Evolutionary conservation across 257 asterid genomes (phyloP), one percentile per base, ranked within the genome.

Genomic region (Nicotiana undulata): DNA sequence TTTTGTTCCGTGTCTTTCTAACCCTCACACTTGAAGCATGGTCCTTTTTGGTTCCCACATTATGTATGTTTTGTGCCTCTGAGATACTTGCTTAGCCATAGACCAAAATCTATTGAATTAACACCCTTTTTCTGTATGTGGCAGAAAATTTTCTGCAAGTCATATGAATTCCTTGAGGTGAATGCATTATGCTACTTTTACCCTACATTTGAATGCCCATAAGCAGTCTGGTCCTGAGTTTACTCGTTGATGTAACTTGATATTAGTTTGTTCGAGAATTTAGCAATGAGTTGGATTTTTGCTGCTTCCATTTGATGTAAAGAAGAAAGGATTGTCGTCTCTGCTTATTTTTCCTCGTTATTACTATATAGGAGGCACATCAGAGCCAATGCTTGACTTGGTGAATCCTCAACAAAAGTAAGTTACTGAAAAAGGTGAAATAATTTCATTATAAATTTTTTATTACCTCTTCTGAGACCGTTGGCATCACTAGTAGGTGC

Each of bases 321-420:
- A 51, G 18, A 51, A 51, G 56, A 51, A 11, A 11, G 56, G 16
- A 51, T 51, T 51, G 56, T 12, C 56, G 13, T 74, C 79, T 49
- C 44, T 74, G 61, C 26, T 49, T 49, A 24, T 59, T 74, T 74
- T 49, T 49, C 40, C 18, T 51, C 13, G 82, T 79, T 29, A 16
- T 74, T 26, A 76, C 80, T 83, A 85, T 87, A 86, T 95, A 95
- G 98, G 94, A 83, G 80, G 79, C 81, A 82, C 87, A 81, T 70
- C 85, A 90, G 84, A 91, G 86, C 94, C 99, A 65, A 89, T 88
- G 58, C 85, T 95, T 85, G 94, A 93, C 90, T 87, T 95, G 95
- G 90, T 90, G 88, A 95, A 95, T 90, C 99, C 98, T 84, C 98
- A 93, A 79, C 96, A 95, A 64, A 92, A 90, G 99, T 95, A 84